Conservation (phyloP, 1,139 yeast genomes). For the Sugiyamaella sp. region DNA sequence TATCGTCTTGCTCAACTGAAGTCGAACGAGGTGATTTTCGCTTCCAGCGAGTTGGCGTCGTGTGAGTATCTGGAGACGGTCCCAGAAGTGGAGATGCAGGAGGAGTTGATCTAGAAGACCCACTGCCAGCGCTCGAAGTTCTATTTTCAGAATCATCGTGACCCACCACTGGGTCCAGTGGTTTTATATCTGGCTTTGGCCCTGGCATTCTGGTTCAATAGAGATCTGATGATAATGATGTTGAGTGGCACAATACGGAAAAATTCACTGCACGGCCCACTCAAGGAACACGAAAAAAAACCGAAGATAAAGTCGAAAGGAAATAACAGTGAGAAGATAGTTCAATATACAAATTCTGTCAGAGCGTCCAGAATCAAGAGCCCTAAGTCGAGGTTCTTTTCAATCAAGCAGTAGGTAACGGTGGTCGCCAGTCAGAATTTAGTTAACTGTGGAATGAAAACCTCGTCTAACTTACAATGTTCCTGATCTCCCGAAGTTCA, state of each 20-base stretch:
- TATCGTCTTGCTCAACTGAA: background rate
- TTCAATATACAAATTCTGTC: no score
- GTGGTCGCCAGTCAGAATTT: no score
- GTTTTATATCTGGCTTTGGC: background rate
- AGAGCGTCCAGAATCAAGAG: no score
- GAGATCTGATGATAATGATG: background rate
- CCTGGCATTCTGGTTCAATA: background rate
- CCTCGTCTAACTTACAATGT: no score
- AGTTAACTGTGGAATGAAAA: no score
- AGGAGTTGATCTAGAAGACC: background rate
- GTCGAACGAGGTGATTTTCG: conserved; percentile 17
- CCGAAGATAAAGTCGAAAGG: no score
- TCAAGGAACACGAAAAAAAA: no score
- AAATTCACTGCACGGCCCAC: no score
- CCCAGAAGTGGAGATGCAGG: conserved; percentile 11
- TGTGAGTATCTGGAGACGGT: conserved; percentile 16
- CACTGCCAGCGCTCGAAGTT: background rate
- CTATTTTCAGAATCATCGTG: background rate
- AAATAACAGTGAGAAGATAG: no score
- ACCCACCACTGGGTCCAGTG: background rate
- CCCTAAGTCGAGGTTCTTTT: no score
- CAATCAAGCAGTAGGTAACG: no score
- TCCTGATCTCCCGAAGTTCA: no score
- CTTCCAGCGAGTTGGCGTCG: conserved; percentile 18
- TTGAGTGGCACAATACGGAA: background rate